Base-by-base conservation (phyloP, 768 basidiomycete genomes). In the Lentinula detonsa region DNA sequence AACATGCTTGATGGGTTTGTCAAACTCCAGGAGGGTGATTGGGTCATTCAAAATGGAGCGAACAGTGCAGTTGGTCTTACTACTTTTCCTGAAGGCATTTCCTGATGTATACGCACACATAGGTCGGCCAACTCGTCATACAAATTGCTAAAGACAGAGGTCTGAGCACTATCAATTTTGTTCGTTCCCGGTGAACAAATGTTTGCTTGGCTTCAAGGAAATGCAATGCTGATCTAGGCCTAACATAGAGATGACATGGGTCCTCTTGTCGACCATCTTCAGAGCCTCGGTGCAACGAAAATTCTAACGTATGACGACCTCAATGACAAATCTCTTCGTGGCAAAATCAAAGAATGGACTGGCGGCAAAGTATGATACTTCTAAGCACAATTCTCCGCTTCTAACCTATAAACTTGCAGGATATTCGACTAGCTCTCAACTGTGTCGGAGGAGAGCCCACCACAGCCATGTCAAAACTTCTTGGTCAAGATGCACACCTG, bases 101-200 rank as follows among this genome's bases (percentile, higher is more conserved):
- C 58, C 49, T 60, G 16, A 35, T 57, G 45, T 54, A 34, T 4
- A 0, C 64, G 59, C 48, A 58, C 60, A 48, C 52, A 16, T 59
- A 89, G 87, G 88, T 90, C 13, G 93, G 93, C 11, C 90, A 94
- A 76, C 85, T 86, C 0, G 89, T 93, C 23, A 91, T 94, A 53
- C 92, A 94, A 65, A 87, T 95, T 42, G 91, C 91, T n/a, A 85
- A 82, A 34, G 76, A 81, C 15, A 79, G 76, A 53, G 87, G 88
- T 5, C 61, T 91, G 45, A 87, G 86, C 43, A 94, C 91, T 1
- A 82, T 95, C 66, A 95, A 95, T 68, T 80, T 95, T 63, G 83
- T 95, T 28, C 84, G 93, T 16, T 76, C 84, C 62, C 78, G 91
- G 90, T 87, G 57, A 42, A 78, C 4, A 9, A 49, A 6, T 4